Percentiles rank a stretch among this genome's conserved stretches.
Conservation (phyloP, 306 rosid species). For the Astragalus glycyphyllos region DNA sequence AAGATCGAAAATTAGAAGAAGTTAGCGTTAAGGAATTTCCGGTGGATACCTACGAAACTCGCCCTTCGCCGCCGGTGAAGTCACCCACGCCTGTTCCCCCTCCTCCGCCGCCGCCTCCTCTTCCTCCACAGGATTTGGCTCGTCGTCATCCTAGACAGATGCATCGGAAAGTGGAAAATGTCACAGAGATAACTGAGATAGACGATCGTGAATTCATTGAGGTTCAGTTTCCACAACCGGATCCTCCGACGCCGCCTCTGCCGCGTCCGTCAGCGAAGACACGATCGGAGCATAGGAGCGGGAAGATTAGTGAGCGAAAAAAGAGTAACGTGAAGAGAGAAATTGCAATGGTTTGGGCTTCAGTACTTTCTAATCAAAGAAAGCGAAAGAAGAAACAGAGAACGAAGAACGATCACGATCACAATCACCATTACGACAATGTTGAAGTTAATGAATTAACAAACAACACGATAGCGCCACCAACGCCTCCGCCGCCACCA, state of each 20-base stretch:
- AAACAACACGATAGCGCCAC: constrained; percentile 39
- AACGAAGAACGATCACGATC: constrained; percentile 23
- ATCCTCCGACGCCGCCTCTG: constrained; percentile 30
- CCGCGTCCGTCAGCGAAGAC: constrained; percentile 33
- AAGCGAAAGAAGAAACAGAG: constrained; percentile 67
- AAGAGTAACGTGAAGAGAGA: constrained; percentile 57
- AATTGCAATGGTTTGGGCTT: constrained; percentile 66
- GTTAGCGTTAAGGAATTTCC: constrained; percentile 64
- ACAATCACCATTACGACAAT: constrained; percentile 39
- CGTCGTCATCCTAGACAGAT: constrained; percentile 17
- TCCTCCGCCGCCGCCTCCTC: constrained; percentile 57
- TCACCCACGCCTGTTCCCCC: constrained; percentile 55
- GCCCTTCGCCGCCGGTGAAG: constrained; percentile 22
- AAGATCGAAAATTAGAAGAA: not conserved
- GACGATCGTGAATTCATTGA: constrained; percentile 23
- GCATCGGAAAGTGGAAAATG: constrained; percentile 14
- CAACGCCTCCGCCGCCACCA: constrained; percentile 70
- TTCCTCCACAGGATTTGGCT: constrained; percentile 27
- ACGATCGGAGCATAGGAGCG: constrained; percentile 43
- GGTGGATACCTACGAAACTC: constrained; percentile 56
- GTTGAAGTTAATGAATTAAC: constrained; percentile 39
- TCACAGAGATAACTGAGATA: constrained; percentile 37
- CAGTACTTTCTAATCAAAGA: constrained; percentile 63
- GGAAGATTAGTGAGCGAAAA: constrained; percentile 39
- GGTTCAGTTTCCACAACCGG: constrained; percentile 32